Percentiles rank a stretch among this genome's conserved stretches.
Evolutionary conservation across 495 filamentous ascomycete species (phyloP).

Genomic region (Chaetomidium leptoderma): DNA sequence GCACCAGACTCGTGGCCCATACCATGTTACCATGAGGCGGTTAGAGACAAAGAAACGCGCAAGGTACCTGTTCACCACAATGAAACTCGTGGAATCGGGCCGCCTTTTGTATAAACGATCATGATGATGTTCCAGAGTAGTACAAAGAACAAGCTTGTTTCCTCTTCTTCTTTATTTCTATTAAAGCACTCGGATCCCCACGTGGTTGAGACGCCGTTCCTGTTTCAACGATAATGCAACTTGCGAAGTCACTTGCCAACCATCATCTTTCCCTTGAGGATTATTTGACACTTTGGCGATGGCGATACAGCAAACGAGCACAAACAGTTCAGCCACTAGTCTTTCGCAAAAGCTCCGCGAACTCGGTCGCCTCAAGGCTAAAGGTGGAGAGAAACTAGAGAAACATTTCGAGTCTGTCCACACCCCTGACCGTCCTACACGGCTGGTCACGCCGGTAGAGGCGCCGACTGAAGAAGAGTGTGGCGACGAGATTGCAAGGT

Average conservation of each 20-base stretch:
- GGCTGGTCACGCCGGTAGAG: conserved; percentile 12
- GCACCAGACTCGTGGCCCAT: neutral
- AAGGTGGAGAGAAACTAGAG: conserved; percentile 12
- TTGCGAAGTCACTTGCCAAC: neutral
- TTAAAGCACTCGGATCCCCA: neutral
- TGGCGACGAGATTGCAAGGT: conserved; percentile 21
- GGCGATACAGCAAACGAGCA: neutral
- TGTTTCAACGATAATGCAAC: neutral
- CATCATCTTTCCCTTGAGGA: neutral
- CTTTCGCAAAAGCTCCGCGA: conserved; percentile 25
- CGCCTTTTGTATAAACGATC: neutral
- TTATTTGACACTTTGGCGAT: neutral
- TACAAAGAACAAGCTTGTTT: conserved; percentile 13
- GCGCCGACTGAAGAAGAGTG: conserved; percentile 31
- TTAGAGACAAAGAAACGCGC: conserved; percentile 12
- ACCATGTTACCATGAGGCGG: conserved; percentile 3
- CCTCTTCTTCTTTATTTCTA: neutral
- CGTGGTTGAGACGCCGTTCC: neutral
- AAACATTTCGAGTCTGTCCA: conserved; percentile 25
- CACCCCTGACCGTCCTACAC: conserved; percentile 27
- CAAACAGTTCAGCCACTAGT: neutral
- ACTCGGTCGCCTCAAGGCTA: conserved; percentile 14
- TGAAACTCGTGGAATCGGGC: conserved; percentile 1
- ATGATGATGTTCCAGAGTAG: neutral
- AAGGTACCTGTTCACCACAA: neutral